Conservation (phyloP, 2,329 filamentous ascomycete genomes). For the Nemania abortiva region DNA sequence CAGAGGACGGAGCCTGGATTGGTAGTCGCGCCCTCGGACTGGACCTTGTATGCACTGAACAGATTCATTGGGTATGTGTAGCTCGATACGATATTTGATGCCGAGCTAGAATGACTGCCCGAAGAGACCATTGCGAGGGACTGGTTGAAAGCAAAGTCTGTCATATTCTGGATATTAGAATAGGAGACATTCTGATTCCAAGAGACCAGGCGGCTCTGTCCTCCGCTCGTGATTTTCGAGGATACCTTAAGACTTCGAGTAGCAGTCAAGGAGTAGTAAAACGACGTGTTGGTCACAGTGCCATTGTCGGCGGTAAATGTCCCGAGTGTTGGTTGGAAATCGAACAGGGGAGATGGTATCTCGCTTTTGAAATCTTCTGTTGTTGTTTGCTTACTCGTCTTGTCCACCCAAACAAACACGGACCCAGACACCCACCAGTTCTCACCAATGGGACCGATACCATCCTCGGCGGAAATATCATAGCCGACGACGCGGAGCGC, state of each 20-base stretch:
- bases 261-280: conserved; percentile 48
- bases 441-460: conserved; percentile 61
- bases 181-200: conserved; percentile 50
- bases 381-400: conserved; percentile 51
- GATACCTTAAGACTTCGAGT: conserved; percentile 46
- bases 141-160: conserved; percentile 48
- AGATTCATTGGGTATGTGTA: conserved; percentile 51
- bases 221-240: conserved; percentile 45
- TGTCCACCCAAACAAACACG: conserved; percentile 71
- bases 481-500: conserved; percentile 44
- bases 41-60: conserved; percentile 50
- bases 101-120: conserved; percentile 45
- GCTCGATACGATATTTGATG: conserved; percentile 40
- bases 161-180: conserved; percentile 52
- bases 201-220: conserved; percentile 36
- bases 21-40: conserved; percentile 43
- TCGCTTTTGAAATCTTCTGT: conserved; percentile 40
- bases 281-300: conserved; percentile 47
- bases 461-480: conserved; percentile 58
- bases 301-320: conserved; percentile 41
- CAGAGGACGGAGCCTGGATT: conserved; percentile 51
- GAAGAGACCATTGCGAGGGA: conserved; percentile 48
- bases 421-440: conserved; percentile 77
- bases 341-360: conserved; percentile 41
- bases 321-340: conserved; percentile 44